Evolutionary conservation across 164 flowering plant species (phyloP), one percentile per base, ranked within the genome.

Genomic region (Chimonanthus praecox): DNA sequence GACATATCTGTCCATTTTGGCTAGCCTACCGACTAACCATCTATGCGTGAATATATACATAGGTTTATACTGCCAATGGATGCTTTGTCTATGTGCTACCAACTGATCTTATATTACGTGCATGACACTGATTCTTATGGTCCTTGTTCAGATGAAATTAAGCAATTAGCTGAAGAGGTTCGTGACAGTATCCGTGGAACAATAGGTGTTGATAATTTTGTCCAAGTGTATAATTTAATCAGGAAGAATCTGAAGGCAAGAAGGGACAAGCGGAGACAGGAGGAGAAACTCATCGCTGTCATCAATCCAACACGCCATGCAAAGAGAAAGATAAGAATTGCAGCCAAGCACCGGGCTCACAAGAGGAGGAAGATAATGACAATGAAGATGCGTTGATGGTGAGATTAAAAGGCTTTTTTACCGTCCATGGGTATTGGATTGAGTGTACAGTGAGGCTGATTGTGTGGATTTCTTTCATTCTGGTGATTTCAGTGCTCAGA

Each of bases 361-460:
- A 95, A 95, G 87, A 93, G 84, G 78, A 80, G 97, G 82, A 95
- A 86, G 84, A 83, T 93, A 2, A 89, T 84, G 88, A 78, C 88
- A 8, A 81, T 88, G 87, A 93, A 86, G 80, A 78, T 86, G 83
- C 81, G 87, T 10, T 83, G 89, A 80, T 88, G 88, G 89, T 71
- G 79, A 50, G 15, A 10, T 33, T 21, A 61, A 69, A 43, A 58
- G 6, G 47, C 43, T 13, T 63, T 11, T 18, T 63, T 15, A 16
- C 21, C 10, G 18, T 2, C 9, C 33, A 18, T 18, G 7, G 44
- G 44, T 63, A 21, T 3, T 16, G 66, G 45, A 63, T 20, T 63
- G 16, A 44, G 68, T 66, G 68, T 66, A 45, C 68, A 66, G 68
- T 33, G 33, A 33, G 33, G 33, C 1, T 33, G 33, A 33, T 33